phyloP scores from a whole-genome alignment of 495 filamentous ascomycete genomes.

The Pseudomonodictys pantanalensis region DNA sequence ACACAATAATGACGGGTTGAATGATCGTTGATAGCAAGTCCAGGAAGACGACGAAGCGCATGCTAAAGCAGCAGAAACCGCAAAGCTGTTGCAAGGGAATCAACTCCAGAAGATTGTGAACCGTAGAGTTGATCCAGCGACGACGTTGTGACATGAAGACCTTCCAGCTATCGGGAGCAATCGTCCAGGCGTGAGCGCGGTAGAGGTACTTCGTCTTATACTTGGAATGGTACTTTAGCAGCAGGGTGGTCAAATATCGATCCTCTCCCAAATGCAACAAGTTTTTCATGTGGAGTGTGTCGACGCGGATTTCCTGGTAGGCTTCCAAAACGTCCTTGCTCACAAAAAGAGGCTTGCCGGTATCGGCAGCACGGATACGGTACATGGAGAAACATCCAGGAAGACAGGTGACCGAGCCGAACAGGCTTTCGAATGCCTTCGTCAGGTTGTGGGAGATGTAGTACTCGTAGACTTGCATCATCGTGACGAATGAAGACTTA shows the following conservation, averaged over 20 bases:
- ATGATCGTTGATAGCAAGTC: slow-evolving; percentile 90
- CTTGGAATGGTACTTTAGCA: slow-evolving; percentile 85
- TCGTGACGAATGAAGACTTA: slow-evolving; percentile 87
- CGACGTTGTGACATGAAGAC: slow-evolving; percentile 98
- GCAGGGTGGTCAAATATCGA: slow-evolving; percentile 91
- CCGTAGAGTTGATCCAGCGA: slow-evolving; percentile 98
- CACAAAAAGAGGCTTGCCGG: slow-evolving; percentile 92
- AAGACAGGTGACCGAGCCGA: slow-evolving; percentile 95
- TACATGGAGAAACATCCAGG: slow-evolving; percentile 99
- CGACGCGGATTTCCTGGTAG: slow-evolving; percentile 89
- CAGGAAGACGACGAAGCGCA: slow-evolving; percentile 96
- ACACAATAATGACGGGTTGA: slow-evolving; percentile 87
- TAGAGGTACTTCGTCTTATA: slow-evolving; percentile 99
- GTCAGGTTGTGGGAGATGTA: slow-evolving; percentile 97
- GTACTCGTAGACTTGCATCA: slow-evolving; percentile 99
- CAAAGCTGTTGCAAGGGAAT: slow-evolving; percentile 91
- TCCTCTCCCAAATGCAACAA: slow-evolving; percentile 92
- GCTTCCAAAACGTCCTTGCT: slow-evolving; percentile 81
- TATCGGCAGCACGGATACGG: slow-evolving; percentile 88
- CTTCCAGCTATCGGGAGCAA: slow-evolving; percentile 87
- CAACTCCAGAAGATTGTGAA: slow-evolving; percentile 96
- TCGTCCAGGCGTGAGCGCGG: slow-evolving; percentile 88
- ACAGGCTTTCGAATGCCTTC: slow-evolving; percentile 98
- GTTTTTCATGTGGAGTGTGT: slow-evolving; percentile 99
- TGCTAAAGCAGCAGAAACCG: slow-evolving; percentile 99